Evolutionary conservation across 202 grass and related monocot genomes (phyloP).

Genomic region (Schoenoplectus tabernaemontani): DNA sequence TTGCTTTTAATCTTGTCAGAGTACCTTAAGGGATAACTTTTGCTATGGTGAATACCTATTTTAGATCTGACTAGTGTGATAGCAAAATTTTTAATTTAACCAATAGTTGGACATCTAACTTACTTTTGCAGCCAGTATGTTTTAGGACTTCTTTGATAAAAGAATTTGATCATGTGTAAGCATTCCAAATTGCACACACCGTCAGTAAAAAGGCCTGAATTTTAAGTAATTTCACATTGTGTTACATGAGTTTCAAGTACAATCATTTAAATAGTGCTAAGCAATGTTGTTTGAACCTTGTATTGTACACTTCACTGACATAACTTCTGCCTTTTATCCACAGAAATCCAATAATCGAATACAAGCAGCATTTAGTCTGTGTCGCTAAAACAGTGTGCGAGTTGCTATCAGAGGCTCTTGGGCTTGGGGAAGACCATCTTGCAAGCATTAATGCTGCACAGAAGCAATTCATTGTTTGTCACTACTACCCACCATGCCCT

Average conservation of each 20-base stretch:
- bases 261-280: background rate
- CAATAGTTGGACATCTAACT: background rate
- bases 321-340: background rate
- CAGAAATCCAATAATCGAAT: slow-evolving; percentile 16
- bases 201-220: background rate
- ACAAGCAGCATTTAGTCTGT: background rate
- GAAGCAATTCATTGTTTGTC: slow-evolving; percentile 14
- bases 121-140: background rate
- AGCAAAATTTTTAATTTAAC: background rate
- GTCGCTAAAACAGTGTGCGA: slow-evolving; percentile 4
- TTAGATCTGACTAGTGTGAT: background rate
- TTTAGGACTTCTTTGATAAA: background rate
- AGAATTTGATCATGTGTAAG: background rate
- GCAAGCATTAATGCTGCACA: background rate
- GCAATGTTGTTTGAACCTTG: background rate
- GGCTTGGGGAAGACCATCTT: background rate
- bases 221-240: background rate
- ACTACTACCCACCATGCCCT: slow-evolving; percentile 23
- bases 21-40: background rate
- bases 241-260: background rate
- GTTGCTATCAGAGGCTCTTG: slow-evolving; percentile 24
- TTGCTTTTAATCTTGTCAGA: background rate
- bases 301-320: background rate
- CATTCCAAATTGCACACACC: background rate
- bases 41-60: background rate